These are phyloP conservation scores for Lecanicillium sp. DNA, from an alignment of 2,329 filamentous ascomycete genomes.

Conservation along the genomic window DNA sequence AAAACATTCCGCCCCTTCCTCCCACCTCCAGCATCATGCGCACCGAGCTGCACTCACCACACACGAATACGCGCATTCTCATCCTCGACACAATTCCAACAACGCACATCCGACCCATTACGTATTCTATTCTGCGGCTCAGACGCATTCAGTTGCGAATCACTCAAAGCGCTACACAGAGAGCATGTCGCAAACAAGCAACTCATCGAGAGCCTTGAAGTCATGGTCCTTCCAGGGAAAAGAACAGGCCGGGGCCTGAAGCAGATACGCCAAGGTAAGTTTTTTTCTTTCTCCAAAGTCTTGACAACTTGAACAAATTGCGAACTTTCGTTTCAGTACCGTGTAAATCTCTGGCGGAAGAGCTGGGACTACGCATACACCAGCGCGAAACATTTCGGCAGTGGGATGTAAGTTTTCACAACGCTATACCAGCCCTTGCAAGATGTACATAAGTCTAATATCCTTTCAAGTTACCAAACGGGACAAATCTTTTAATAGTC, in stretches of 20 bases:
- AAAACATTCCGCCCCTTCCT: too few species aligned
- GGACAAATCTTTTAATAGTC: conserved; percentile 73
- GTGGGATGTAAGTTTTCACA: conserved; percentile 55
- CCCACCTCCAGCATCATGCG: too few species aligned
- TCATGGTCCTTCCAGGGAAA: conserved; percentile 75
- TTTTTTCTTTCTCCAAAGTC: not conserved
- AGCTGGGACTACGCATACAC: conserved; percentile 60
- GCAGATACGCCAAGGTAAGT: conserved; percentile 54
- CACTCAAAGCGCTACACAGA: conserved; percentile 58
- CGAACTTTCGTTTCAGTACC: conserved; percentile 48
- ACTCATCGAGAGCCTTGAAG: conserved; percentile 69
- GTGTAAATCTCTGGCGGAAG: conserved; percentile 55
- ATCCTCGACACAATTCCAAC: conserved; percentile 3
- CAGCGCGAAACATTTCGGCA: conserved; percentile 72
- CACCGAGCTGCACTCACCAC: too few species aligned
- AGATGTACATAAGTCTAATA: conserved; percentile 6
- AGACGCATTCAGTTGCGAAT: conserved; percentile 78
- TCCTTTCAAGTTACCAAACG: conserved; percentile 40
- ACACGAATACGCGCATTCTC: conserved; percentile 12
- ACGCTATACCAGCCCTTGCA: not conserved
- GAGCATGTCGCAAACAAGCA: conserved; percentile 45
- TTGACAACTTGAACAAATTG: not conserved
- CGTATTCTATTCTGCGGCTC: conserved; percentile 91
- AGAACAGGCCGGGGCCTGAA: conserved; percentile 68
- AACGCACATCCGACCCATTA: conserved; percentile 47